Evolutionary conservation across 2,329 filamentous ascomycete species (phyloP).

Genomic region (Monosporascus ibericus): DNA sequence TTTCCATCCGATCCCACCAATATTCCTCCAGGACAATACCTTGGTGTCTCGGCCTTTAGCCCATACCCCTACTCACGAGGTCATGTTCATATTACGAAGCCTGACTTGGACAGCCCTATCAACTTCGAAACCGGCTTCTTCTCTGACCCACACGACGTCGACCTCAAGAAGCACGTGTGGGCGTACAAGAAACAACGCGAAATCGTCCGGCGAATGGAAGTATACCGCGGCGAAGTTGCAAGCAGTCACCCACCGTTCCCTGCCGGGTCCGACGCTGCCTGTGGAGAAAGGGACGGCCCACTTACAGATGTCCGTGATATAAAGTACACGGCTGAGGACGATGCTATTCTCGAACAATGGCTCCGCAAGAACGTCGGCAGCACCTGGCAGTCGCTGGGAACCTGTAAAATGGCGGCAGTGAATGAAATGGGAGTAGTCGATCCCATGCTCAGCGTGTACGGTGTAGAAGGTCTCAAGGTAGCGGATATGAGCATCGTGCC

Average conservation of each 20-base stretch:
- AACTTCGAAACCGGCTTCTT: conserved; percentile 53
- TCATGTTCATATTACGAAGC: conserved; percentile 47
- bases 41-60: conserved; percentile 12
- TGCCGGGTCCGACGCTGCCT: conserved; percentile 28
- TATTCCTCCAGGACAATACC: too few relatives aligned
- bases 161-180: conserved; percentile 41
- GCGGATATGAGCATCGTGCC: conserved; percentile 22
- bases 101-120: conserved; percentile 28
- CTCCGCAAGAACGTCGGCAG: conserved; percentile 25
- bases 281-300: conserved; percentile 20
- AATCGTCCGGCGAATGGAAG: conserved; percentile 45
- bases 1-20: too few relatives aligned
- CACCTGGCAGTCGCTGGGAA: conserved; percentile 31
- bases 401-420: conserved; percentile 28
- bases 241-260: conserved; percentile 36
- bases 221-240: conserved; percentile 38
- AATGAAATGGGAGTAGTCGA: conserved; percentile 30
- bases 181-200: too few relatives aligned
- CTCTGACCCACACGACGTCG: conserved; percentile 35
- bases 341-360: conserved; percentile 33
- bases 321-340: conserved; percentile 35
- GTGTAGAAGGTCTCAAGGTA: conserved; percentile 27
- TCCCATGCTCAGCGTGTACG: conserved; percentile 29
- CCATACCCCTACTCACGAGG: conserved; percentile 52
- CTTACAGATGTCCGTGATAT: conserved; percentile 35